Evolutionary conservation across 2,329 filamentous ascomycete species (phyloP).

Genomic region (Hypomyces perniciosus): DNA sequence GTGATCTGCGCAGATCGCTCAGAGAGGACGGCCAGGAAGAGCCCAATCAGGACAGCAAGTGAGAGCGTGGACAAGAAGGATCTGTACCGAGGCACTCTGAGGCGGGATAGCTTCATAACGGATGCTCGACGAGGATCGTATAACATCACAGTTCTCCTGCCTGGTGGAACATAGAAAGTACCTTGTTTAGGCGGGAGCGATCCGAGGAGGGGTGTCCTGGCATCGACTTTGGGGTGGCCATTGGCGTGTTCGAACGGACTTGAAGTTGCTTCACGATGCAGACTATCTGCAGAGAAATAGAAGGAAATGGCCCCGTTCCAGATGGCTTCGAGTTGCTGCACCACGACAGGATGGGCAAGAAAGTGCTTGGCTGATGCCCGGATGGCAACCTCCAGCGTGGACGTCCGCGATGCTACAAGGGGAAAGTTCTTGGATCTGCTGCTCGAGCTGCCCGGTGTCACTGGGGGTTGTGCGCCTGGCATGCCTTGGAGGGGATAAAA

Average conservation of each 20-base stretch:
- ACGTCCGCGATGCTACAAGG: slow-evolving; percentile 67
- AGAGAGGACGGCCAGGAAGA: slow-evolving; percentile 78
- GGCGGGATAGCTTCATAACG: slow-evolving; percentile 80
- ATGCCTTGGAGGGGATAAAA: slow-evolving; percentile 88
- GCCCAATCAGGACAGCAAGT: slow-evolving; percentile 73
- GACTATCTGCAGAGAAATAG: slow-evolving; percentile 76
- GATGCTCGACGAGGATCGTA: slow-evolving; percentile 91
- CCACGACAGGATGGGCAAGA: slow-evolving; percentile 81
- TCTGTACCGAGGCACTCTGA: slow-evolving; percentile 86
- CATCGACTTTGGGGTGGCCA: slow-evolving; percentile 32
- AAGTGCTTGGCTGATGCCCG: slow-evolving; percentile 89
- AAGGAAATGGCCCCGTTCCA: slow-evolving; percentile 96
- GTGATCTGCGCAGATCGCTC: slow-evolving; percentile 76
- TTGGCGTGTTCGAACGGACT: slow-evolving; percentile 19
- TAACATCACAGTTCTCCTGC: slow-evolving; percentile 71
- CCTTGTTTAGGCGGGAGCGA: slow-evolving; percentile 26
- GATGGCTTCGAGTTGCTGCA: slow-evolving; percentile 93
- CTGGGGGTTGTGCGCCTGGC: slow-evolving; percentile 39
- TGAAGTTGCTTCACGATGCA: slow-evolving; percentile 56
- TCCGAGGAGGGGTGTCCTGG: slow-evolving; percentile 47
- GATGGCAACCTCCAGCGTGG: slow-evolving; percentile 88
- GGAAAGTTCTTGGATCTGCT: slow-evolving; percentile 40
- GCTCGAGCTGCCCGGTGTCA: slow-evolving; percentile 27
- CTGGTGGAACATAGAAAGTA: slow-evolving; percentile 33
- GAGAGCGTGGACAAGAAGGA: slow-evolving; percentile 87